phyloP scores from a whole-genome alignment of 305 asterid genomes.

The Stenogyne calaminthoides region DNA sequence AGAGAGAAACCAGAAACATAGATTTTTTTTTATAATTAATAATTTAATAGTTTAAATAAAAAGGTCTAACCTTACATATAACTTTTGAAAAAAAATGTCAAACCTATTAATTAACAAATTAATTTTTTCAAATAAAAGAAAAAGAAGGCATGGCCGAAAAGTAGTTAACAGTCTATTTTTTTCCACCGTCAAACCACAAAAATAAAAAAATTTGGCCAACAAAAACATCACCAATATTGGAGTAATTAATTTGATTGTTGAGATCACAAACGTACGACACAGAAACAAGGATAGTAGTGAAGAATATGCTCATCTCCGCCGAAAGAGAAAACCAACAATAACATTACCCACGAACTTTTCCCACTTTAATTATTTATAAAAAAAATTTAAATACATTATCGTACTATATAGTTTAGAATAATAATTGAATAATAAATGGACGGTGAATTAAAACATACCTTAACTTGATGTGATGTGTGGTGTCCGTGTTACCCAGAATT shows the following conservation, averaged over 20 bases:
- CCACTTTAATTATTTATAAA: neutral
- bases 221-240: neutral
- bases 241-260: neutral
- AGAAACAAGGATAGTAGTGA: neutral
- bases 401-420: neutral
- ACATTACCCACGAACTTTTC: neutral
- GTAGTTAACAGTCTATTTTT: neutral
- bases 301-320: constrained; percentile 18
- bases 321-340: neutral
- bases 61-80: neutral
- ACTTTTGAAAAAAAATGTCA: neutral
- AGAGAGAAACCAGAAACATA: too few relatives aligned
- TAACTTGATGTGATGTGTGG: neutral
- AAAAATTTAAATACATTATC: neutral
- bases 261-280: neutral
- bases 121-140: neutral
- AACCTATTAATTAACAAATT: neutral
- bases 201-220: neutral
- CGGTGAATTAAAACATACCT: neutral
- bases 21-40: too few relatives aligned
- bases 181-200: neutral
- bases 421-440: neutral
- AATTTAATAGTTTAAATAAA: too few relatives aligned
- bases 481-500: neutral
- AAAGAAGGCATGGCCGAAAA: neutral